Percentiles rank a stretch among this genome's conserved stretches.
These are phyloP conservation scores for Penicillium sp. DNA, from an alignment of 2,329 filamentous ascomycete species.

Conservation along the genomic window DNA sequence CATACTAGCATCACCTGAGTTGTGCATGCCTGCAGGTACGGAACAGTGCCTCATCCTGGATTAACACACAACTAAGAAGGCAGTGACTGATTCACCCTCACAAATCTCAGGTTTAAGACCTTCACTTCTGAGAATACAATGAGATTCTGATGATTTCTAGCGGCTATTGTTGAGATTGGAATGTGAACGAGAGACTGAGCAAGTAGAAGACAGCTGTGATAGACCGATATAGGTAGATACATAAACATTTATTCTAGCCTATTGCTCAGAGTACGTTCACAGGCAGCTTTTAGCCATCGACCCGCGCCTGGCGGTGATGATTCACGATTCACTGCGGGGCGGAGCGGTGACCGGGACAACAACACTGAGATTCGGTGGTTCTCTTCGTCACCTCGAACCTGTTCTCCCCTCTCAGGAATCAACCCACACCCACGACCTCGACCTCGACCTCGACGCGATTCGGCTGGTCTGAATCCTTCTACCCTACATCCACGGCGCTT, in stretches of 20 bases:
- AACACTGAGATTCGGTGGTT: slow-evolving; percentile 9
- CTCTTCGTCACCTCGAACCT: slow-evolving; percentile 3
- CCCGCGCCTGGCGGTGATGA: too few relatives aligned
- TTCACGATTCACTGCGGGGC: slow-evolving; percentile 17
- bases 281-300: not conserved
- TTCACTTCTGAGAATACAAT: not conserved
- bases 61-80: not conserved
- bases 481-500: not conserved
- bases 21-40: not conserved
- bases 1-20: not conserved
- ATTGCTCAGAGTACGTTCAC: not conserved
- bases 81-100: too few relatives aligned
- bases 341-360: slow-evolving; percentile 23
- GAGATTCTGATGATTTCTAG: not conserved
- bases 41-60: not conserved
- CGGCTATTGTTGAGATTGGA: not conserved
- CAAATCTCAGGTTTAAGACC: not conserved
- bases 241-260: not conserved
- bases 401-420: slow-evolving; percentile 2
- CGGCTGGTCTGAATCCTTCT: slow-evolving; percentile 10
- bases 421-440: not conserved
- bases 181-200: not conserved
- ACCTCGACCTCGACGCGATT: slow-evolving; percentile 4
- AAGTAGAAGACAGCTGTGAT: not conserved
- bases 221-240: not conserved